phyloP scores from a whole-genome alignment of 148 eudicot genomes.

The Pouteria glomerata region DNA sequence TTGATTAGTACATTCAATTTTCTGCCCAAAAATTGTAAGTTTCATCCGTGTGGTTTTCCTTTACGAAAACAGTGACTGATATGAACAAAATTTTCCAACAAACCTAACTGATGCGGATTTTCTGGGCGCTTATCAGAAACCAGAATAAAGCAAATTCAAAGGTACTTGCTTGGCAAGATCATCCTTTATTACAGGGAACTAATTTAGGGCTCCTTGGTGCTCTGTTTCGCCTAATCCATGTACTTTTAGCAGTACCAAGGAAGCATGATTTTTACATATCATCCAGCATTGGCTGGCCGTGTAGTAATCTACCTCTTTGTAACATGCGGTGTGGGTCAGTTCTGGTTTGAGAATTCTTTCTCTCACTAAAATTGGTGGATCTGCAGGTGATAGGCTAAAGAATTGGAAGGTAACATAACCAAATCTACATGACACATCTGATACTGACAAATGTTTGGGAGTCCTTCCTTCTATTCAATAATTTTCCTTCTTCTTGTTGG shows the following conservation, averaged over 20 bases:
- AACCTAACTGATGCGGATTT: neutral
- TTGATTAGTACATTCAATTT: too few species aligned
- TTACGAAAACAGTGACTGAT: too few species aligned
- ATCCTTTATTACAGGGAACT: neutral
- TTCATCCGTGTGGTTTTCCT: too few species aligned
- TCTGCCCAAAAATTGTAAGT: too few species aligned
- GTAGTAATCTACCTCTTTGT: too few species aligned
- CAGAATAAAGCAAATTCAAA: neutral
- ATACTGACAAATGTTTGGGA: neutral
- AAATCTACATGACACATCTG: neutral
- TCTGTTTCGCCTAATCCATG: neutral
- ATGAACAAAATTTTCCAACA: too few species aligned
- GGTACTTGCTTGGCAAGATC: neutral
- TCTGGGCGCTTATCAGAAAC: neutral
- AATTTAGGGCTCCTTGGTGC: neutral
- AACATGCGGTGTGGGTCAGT: neutral
- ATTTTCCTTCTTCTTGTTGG: too few species aligned
- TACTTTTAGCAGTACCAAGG: neutral
- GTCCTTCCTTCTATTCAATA: neutral
- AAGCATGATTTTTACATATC: neutral
- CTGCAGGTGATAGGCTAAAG: neutral
- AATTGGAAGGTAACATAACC: slow-evolving; percentile 1
- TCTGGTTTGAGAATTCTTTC: neutral
- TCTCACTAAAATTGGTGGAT: neutral
- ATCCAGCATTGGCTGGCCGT: too few species aligned